Conservation (phyloP, 768 basidiomycete species). For the Crassisporium funariophilum region DNA sequence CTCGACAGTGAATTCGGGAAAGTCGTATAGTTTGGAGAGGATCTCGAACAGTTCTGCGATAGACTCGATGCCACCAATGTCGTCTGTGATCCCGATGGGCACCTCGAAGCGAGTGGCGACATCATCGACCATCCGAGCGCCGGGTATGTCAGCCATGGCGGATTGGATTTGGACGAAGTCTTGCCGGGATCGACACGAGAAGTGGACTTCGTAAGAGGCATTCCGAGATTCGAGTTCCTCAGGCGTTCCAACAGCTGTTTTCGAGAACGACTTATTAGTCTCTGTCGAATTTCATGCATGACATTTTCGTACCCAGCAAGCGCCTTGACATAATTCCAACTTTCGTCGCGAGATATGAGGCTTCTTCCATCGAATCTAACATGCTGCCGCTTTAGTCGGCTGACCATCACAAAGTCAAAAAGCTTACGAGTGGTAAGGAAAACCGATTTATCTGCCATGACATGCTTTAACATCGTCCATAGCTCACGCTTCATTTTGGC, state of each 20-base stretch:
- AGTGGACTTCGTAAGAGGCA: constrained; percentile 54
- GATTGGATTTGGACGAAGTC: constrained; percentile 46
- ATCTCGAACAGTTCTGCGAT: constrained; percentile 61
- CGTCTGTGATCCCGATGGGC: constrained; percentile 45
- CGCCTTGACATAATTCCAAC: constrained; percentile 26
- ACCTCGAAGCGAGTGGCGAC: constrained; percentile 79
- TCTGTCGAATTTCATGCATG: background rate
- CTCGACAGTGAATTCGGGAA: constrained; percentile 71
- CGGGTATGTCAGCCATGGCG: constrained; percentile 48
- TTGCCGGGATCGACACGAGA: constrained; percentile 52
- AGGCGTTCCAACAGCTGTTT: constrained; percentile 20
- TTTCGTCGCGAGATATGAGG: constrained; percentile 25
- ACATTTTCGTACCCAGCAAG: constrained; percentile 17
- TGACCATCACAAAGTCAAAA: background rate
- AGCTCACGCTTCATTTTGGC: constrained; percentile 84
- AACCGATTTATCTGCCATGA: constrained; percentile 68
- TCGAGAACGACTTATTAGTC: constrained; percentile 25
- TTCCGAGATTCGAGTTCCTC: constrained; percentile 19
- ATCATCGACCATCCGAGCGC: constrained; percentile 67
- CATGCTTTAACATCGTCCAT: constrained; percentile 72
- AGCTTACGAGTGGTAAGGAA: constrained; percentile 70
- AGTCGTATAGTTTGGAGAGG: constrained; percentile 53
- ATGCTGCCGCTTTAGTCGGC: background rate
- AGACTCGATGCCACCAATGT: no score
- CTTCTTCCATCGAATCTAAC: constrained; percentile 34